phyloP scores from a whole-genome alignment of 2,329 filamentous ascomycete genomes.

The Rhytidhysteron rufulum region DNA sequence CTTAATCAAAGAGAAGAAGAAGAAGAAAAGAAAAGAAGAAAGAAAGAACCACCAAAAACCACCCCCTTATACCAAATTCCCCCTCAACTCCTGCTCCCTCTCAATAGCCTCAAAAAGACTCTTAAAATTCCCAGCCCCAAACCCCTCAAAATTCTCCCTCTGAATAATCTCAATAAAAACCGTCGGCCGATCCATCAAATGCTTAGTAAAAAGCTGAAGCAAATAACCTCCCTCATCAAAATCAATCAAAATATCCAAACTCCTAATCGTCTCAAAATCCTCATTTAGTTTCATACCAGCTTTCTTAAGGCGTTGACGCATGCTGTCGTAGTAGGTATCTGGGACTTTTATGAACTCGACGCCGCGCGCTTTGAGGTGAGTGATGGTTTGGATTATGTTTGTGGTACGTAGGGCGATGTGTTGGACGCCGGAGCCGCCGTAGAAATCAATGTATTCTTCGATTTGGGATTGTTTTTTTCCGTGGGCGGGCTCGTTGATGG shows the following conservation, averaged over 20 bases:
- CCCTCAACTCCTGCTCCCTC: slow-evolving; percentile 80
- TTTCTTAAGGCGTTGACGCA: slow-evolving; percentile 68
- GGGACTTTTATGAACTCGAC: slow-evolving; percentile 93
- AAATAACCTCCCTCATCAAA: slow-evolving; percentile 92
- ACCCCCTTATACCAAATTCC: slow-evolving; percentile 61
- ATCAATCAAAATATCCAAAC: slow-evolving; percentile 85
- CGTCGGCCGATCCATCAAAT: slow-evolving; percentile 88
- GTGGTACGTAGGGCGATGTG: slow-evolving; percentile 83
- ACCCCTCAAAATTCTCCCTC: slow-evolving; percentile 83
- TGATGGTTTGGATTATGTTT: slow-evolving; percentile 75
- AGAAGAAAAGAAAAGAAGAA: no score
- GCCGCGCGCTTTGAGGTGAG: slow-evolving; percentile 75
- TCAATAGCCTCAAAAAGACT: slow-evolving; percentile 93
- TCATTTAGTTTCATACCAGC: slow-evolving; percentile 62
- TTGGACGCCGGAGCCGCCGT: slow-evolving; percentile 84
- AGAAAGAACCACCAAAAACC: no score
- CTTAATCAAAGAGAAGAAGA: no score
- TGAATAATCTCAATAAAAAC: slow-evolving; percentile 98
- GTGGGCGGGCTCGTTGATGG: slow-evolving; percentile 90
- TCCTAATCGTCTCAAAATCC: slow-evolving; percentile 72
- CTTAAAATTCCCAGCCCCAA: slow-evolving; percentile 95
- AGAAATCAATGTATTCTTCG: slow-evolving; percentile 83
- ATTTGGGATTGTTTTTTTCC: slow-evolving; percentile 93
- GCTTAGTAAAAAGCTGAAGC: slow-evolving; percentile 60
- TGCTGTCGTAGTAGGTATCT: slow-evolving; percentile 75